Evolutionary conservation across 257 asterid species (phyloP).

Genomic region (Scutellaria barbata): DNA sequence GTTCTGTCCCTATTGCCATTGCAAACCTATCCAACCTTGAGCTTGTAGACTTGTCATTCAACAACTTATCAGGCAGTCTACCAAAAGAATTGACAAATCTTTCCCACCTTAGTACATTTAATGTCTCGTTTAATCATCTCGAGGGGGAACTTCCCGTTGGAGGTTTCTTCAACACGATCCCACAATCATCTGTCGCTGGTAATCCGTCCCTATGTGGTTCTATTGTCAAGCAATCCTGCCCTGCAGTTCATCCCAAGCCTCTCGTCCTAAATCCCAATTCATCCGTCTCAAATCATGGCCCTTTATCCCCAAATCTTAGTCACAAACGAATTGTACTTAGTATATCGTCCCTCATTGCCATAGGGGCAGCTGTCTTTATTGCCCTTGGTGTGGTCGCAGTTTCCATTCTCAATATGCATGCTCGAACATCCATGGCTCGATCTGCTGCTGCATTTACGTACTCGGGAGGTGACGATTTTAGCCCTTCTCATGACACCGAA

Average conservation of each 20-base stretch:
- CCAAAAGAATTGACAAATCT: slow-evolving; percentile 75
- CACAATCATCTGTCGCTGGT: slow-evolving; percentile 65
- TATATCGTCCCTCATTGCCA: slow-evolving; percentile 81
- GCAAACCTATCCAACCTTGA: slow-evolving; percentile 63
- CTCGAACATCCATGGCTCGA: slow-evolving; percentile 54
- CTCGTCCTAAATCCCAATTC: slow-evolving; percentile 85
- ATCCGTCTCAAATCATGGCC: slow-evolving; percentile 53
- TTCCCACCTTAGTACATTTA: slow-evolving; percentile 60
- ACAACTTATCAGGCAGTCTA: slow-evolving; percentile 66
- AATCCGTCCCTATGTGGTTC: slow-evolving; percentile 87
- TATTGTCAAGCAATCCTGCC: slow-evolving; percentile 72
- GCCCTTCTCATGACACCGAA: slow-evolving; percentile 69
- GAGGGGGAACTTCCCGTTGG: slow-evolving; percentile 84
- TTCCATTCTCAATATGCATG: slow-evolving; percentile 71
- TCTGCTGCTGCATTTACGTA: slow-evolving; percentile 57
- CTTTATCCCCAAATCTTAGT: slow-evolving; percentile 49
- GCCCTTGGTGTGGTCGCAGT: slow-evolving; percentile 82
- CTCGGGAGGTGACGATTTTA: slow-evolving; percentile 66
- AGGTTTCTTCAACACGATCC: slow-evolving; percentile 76
- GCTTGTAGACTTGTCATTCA: slow-evolving; percentile 71
- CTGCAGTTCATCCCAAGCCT: slow-evolving; percentile 86
- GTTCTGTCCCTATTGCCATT: slow-evolving; percentile 58
- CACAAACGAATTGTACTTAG: slow-evolving; percentile 73
- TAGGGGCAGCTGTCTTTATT: slow-evolving; percentile 82
- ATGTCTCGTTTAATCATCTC: slow-evolving; percentile 72